Conservation (phyloP, 2,329 filamentous ascomycete genomes). For the Penicillium capsulatum region DNA sequence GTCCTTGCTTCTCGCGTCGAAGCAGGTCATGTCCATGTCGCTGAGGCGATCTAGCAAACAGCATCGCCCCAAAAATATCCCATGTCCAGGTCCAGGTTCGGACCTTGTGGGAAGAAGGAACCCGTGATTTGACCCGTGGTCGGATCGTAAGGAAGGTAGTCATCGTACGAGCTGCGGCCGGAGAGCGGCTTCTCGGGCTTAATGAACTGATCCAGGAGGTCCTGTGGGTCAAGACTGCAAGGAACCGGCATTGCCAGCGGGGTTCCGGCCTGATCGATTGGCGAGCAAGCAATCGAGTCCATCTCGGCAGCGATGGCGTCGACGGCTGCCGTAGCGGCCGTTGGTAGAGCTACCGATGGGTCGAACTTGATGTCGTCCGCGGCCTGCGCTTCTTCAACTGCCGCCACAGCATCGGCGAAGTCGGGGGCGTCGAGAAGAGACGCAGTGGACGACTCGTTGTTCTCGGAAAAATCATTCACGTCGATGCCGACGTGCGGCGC, state of each 20-base stretch:
- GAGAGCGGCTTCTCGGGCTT: constrained; percentile 26
- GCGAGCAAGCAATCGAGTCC: constrained; percentile 22
- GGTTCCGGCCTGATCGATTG: constrained; percentile 24
- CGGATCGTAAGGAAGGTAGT: constrained; percentile 34
- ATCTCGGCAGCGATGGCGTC: constrained; percentile 20
- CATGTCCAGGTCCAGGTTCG: constrained; percentile 31
- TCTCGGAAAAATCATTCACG: constrained; percentile 29
- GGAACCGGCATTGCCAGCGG: constrained; percentile 17
- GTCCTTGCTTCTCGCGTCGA: background rate
- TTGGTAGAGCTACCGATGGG: constrained; percentile 11
- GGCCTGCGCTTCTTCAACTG: constrained; percentile 6
- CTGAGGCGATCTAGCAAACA: constrained; percentile 17
- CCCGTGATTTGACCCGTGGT: constrained; percentile 35
- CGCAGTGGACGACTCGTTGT: constrained; percentile 17
- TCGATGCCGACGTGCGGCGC: constrained; percentile 31
- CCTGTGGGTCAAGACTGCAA: constrained; percentile 22
- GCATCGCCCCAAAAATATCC: constrained; percentile 33
- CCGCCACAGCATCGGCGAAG: constrained; percentile 9
- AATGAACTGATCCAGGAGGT: constrained; percentile 26
- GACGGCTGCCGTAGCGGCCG: constrained; percentile 5
- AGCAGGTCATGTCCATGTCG: background rate
- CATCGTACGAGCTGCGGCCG: constrained; percentile 25
- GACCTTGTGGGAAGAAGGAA: constrained; percentile 34
- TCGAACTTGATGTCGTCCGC: constrained; percentile 21
- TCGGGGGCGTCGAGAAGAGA: constrained; percentile 18